These are phyloP conservation scores for Hemerocallis citrina DNA, from an alignment of 106 monocot species.

Conservation along the genomic window DNA sequence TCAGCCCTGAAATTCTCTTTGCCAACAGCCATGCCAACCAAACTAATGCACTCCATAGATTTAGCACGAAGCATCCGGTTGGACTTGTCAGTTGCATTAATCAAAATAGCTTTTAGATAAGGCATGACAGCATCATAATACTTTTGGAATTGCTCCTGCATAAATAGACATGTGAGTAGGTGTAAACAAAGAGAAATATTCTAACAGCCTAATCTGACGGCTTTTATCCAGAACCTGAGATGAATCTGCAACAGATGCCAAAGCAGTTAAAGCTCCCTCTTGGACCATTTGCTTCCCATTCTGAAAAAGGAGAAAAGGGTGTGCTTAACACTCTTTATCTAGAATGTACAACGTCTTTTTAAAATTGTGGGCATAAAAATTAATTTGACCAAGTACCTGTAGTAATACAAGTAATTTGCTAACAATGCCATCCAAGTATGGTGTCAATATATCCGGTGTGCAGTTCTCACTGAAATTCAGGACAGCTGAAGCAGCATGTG, in stretches of 20 bases:
- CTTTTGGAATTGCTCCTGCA: slow-evolving; percentile 92
- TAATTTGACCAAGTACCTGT: slow-evolving; percentile 32
- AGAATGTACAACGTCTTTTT: neutral
- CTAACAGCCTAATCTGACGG: neutral
- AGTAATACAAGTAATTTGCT: slow-evolving; percentile 78
- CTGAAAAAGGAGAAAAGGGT: slow-evolving; percentile 16
- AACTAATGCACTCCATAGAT: slow-evolving; percentile 96
- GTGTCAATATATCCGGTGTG: slow-evolving; percentile 80
- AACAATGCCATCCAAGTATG: slow-evolving; percentile 85
- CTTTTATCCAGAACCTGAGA: slow-evolving; percentile 54
- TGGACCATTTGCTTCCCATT: slow-evolving; percentile 92
- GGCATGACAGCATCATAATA: slow-evolving; percentile 99
- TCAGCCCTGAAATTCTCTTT: slow-evolving; percentile 95
- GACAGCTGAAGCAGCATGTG: slow-evolving; percentile 88
- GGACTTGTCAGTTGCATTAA: slow-evolving; percentile 94
- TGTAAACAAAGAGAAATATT: neutral
- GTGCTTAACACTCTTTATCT: neutral
- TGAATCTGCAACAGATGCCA: slow-evolving; percentile 96
- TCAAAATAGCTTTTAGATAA: slow-evolving; percentile 80
- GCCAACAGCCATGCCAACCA: slow-evolving; percentile 99
- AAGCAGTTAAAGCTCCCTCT: slow-evolving; percentile 85
- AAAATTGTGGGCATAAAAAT: no score
- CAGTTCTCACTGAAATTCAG: slow-evolving; percentile 91
- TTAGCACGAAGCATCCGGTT: slow-evolving; percentile 97
- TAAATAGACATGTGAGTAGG: slow-evolving; percentile 3